A percentile compares a stretch with the other conserved stretches of the same genome.
These are phyloP conservation scores for Alternaria conjuncta DNA, from an alignment of 2,329 filamentous ascomycete species.

Conservation along the genomic window DNA sequence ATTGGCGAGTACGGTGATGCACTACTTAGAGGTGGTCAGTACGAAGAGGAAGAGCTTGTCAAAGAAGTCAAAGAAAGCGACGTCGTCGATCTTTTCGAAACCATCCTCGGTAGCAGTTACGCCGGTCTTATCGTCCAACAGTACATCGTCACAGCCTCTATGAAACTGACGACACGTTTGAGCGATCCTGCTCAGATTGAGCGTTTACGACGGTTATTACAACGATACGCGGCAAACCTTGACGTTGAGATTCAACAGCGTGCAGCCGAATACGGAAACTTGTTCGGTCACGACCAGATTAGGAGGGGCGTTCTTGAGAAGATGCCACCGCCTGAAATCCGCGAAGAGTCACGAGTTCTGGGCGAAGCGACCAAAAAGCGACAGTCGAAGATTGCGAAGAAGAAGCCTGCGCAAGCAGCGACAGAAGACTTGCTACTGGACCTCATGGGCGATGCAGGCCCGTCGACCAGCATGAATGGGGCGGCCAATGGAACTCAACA, in stretches of 20 bases:
- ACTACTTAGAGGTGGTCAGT: conserved; percentile 85
- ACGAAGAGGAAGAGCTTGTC: conserved; percentile 92
- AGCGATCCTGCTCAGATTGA: conserved; percentile 85
- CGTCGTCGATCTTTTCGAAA: conserved; percentile 88
- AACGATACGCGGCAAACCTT: conserved; percentile 80
- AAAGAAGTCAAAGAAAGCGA: conserved; percentile 84
- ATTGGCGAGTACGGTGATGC: conserved; percentile 97
- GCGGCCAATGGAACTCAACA: conserved; percentile 62
- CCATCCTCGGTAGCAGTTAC: conserved; percentile 93
- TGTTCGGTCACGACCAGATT: conserved; percentile 90
- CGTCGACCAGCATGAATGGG: conserved; percentile 59
- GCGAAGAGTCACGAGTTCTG: conserved; percentile 89
- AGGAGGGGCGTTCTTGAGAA: conserved; percentile 91
- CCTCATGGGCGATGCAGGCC: conserved; percentile 82
- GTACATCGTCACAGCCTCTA: conserved; percentile 92
- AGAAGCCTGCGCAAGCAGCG: conserved; percentile 77
- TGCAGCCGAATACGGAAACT: conserved; percentile 91
- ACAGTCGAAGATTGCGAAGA: conserved; percentile 65
- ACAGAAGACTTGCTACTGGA: conserved; percentile 92
- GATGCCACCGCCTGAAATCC: conserved; percentile 97
- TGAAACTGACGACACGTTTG: conserved; percentile 92
- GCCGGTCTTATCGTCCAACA: conserved; percentile 89
- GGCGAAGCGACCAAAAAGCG: conserved; percentile 71
- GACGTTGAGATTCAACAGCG: conserved; percentile 97
- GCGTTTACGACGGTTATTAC: conserved; percentile 78